These are phyloP conservation scores for Claviceps sp. DNA, from an alignment of 2,329 filamentous ascomycete species.

Conservation along the genomic window DNA sequence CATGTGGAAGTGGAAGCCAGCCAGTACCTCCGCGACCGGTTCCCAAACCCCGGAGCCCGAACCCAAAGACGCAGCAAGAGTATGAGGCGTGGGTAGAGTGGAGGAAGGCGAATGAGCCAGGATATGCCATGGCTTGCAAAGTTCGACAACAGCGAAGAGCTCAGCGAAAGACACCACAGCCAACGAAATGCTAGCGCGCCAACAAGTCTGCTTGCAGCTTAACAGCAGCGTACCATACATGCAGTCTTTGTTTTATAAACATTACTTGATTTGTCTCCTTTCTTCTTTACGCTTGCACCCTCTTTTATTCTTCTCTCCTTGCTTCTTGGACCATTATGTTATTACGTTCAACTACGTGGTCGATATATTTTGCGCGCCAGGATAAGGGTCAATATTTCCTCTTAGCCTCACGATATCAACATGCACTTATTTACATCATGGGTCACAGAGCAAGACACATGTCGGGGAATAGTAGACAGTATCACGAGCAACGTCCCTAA, in stretches of 20 bases:
- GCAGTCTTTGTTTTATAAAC: background rate
- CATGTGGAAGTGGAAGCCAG: background rate
- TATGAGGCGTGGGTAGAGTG: constrained; percentile 36
- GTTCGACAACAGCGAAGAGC: constrained; percentile 26
- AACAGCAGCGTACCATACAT: too few relatives aligned
- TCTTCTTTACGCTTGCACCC: background rate
- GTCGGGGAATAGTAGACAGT: background rate
- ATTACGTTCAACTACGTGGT: background rate
- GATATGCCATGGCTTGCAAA: constrained; percentile 33
- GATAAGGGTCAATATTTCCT: background rate
- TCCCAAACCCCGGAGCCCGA: constrained; percentile 27
- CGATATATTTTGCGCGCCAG: background rate
- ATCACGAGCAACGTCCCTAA: background rate
- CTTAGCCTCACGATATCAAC: background rate
- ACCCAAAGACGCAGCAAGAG: constrained; percentile 28
- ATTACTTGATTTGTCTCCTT: background rate
- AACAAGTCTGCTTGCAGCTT: background rate
- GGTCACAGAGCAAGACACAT: background rate
- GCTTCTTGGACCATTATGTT: background rate
- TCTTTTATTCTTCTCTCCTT: background rate
- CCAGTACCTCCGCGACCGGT: constrained; percentile 12
- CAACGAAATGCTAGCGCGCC: background rate
- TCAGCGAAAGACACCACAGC: constrained; percentile 12
- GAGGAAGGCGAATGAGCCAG: constrained; percentile 33
- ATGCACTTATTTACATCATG: background rate